Evolutionary conservation across 2,329 filamentous ascomycete species (phyloP).

Genomic region (Colletotrichum agaves): DNA sequence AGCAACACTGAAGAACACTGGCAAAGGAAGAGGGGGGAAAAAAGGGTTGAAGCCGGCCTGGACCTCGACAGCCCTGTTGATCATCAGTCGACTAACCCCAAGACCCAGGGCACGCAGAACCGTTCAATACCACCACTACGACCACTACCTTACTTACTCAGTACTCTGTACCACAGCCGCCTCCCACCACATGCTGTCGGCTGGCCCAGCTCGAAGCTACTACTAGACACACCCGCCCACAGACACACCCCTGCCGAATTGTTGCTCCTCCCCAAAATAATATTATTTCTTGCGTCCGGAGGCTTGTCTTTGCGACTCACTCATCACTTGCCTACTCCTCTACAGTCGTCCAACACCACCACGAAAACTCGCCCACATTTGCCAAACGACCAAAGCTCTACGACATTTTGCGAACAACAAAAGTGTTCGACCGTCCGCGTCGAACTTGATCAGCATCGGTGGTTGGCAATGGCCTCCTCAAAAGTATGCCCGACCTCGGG

Average conservation of each 20-base stretch:
- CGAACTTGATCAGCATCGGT: conserved; percentile 41
- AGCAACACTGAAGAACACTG: conserved; percentile 11
- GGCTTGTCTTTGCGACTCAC: conserved; percentile 37
- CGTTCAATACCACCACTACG: conserved; percentile 34
- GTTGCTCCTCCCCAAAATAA: conserved; percentile 41
- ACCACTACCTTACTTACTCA: no score
- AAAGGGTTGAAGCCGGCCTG: conserved; percentile 30
- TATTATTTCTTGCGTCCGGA: conserved; percentile 39
- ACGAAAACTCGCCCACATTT: conserved; percentile 7
- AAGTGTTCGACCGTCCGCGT: conserved; percentile 40
- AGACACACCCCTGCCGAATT: conserved; percentile 39
- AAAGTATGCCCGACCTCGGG: conserved; percentile 59
- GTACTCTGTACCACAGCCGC: conserved; percentile 27
- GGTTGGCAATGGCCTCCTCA: conserved; percentile 69
- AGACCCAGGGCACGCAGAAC: conserved; percentile 11
- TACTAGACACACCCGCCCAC: conserved; percentile 38
- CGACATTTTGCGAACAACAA: conserved; percentile 42
- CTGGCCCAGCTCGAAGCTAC: conserved; percentile 36
- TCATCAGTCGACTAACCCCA: conserved; percentile 32
- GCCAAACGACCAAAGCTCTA: conserved; percentile 16
- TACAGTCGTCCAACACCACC: conserved; percentile 26
- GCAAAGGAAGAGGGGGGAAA: background rate
- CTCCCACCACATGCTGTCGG: conserved; percentile 34
- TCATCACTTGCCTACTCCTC: conserved; percentile 27
- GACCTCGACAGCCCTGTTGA: conserved; percentile 34